Base-by-base conservation (phyloP, 371 early-diverging fungal genomes). In the Saksenaea oblongispora region DNA sequence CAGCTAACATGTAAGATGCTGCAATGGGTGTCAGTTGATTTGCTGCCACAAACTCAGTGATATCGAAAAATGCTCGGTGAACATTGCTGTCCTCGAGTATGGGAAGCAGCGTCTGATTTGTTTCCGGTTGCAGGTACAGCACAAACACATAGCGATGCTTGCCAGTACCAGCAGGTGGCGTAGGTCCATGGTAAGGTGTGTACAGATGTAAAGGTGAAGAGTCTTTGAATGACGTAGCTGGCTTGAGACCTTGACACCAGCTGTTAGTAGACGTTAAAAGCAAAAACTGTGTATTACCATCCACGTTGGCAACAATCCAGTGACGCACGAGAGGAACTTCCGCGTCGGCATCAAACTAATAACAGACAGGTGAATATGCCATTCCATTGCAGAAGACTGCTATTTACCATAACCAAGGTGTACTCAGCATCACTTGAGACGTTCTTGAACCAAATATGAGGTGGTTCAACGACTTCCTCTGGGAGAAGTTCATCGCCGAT, bases 121-220 rank as follows among this genome's bases (percentile, higher is more conserved):
- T 34, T 3, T 55, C 34, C 22, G 61, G 58, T 37, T 85, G 84
- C 31, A 76, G 67, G 67, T 71, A 83, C 36, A 85, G 61, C 34
- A 79, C 62, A 63, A 85, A 82, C 11, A 83, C 75, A 59, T 82
- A 82, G 14, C 83, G 80, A 60, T 85, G 83, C 17, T 71, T 59
- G 3, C 74, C 79, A 26, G 76, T 72, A 22, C 73, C 76, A 11
- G 66, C 39, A 22, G 78, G 78, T 13, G 82, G 80, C 17, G 73
- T 63, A 5, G 84, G 84, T 14, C 77, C 78, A 57, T 70, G 59
- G 44, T 82, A 85, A 17, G 67, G 44, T 0, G 76, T 73, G 39
- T 68, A 62, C 37, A 63, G 68, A 56, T 60, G 64, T 24, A 65
- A 34, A 9, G 60, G 39, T 1, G 58, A 54, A 7, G 34, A 17